These are phyloP conservation scores for Escallonia rubra DNA, from an alignment of 129 eudicot genomes.

Conservation along the genomic window DNA sequence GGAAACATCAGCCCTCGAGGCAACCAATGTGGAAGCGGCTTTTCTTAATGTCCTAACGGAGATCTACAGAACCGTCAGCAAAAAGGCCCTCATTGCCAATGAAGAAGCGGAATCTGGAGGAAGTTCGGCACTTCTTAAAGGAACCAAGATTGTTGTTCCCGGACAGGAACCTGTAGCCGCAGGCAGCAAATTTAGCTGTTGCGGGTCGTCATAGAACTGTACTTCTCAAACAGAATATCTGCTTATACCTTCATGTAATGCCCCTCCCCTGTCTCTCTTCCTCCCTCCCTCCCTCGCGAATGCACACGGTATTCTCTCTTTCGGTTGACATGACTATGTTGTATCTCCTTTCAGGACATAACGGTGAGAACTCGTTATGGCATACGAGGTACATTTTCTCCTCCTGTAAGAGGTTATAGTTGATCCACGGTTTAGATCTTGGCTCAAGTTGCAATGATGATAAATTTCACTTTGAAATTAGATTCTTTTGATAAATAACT, in stretches of 20 bases:
- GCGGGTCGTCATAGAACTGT: slow-evolving; percentile 41
- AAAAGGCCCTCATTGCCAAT: slow-evolving; percentile 73
- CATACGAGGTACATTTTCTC: not conserved
- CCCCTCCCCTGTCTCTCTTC: not conserved
- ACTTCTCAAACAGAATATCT: not conserved
- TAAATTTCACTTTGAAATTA: not conserved
- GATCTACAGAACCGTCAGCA: slow-evolving; percentile 63
- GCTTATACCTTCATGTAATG: slow-evolving; percentile 9
- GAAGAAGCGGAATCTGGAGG: slow-evolving; percentile 66
- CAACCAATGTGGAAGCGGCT: slow-evolving; percentile 74
- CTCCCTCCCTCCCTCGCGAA: not conserved
- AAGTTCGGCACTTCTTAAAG: slow-evolving; percentile 58
- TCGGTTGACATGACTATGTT: not conserved
- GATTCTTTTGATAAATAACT: not conserved
- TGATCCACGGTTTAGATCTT: slow-evolving; percentile 7
- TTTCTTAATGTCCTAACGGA: slow-evolving; percentile 61
- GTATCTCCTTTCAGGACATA: not conserved
- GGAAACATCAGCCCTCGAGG: slow-evolving; percentile 94
- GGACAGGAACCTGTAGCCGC: slow-evolving; percentile 45
- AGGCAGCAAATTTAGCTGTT: slow-evolving; percentile 48
- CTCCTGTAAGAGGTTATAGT: slow-evolving; percentile 9
- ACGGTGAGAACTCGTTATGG: not conserved
- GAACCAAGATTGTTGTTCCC: slow-evolving; percentile 59
- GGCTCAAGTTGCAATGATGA: not conserved
- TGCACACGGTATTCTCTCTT: not conserved